Base-by-base conservation (phyloP, 176 grass and related monocot genomes). In the Panicum miliaceum region DNA sequence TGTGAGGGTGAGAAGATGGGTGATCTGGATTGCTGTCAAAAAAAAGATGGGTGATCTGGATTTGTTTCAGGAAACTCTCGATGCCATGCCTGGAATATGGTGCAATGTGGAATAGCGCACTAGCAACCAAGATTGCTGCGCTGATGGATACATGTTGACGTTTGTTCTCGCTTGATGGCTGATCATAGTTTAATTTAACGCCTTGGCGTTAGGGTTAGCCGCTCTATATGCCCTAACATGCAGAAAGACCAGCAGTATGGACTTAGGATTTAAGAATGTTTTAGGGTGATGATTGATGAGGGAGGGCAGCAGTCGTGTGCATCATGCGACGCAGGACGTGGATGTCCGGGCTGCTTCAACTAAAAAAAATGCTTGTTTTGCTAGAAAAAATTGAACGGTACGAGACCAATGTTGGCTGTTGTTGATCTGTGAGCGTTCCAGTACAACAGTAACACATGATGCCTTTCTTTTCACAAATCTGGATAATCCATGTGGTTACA, bases 71-170 rank as follows among this genome's bases (percentile, higher is more conserved):
- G 3, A 38, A 19, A 26, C 1, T 29, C 18, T 6, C 6, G 54
- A 23, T 37, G 32, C 12, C 23, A 8, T 2, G 35, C 22, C 15
- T 36, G 22, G 16, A 68, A 41, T 40, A 25, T 26, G 47, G 23
- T 63, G 12, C 16, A 63, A 2, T 64, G 26, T 15, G n/a, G 82
- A 63, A 27, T 37, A n/a, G 37, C 68, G 35, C 70, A 26, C 68
- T 67, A 67, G 37, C 53, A 25, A 65, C 69, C 86, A 60, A 82
- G 79, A 82, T 75, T 80, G 71, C 63, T 77, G 72, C 71, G 69
- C n/a, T 64, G 25, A 11, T 56, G 16, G 58, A 64, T 35, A 25
- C 77, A 81, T 75, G 25, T 26, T 32, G n/a, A 63, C 6, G 57
- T 35, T 80, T 86, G 57, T 73, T 80, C 45, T 45, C 5, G 34